These are phyloP conservation scores for Neotropicomus parvogracilis DNA, from an alignment of 1,284 basidiomycete genomes.

Conservation along the genomic window DNA sequence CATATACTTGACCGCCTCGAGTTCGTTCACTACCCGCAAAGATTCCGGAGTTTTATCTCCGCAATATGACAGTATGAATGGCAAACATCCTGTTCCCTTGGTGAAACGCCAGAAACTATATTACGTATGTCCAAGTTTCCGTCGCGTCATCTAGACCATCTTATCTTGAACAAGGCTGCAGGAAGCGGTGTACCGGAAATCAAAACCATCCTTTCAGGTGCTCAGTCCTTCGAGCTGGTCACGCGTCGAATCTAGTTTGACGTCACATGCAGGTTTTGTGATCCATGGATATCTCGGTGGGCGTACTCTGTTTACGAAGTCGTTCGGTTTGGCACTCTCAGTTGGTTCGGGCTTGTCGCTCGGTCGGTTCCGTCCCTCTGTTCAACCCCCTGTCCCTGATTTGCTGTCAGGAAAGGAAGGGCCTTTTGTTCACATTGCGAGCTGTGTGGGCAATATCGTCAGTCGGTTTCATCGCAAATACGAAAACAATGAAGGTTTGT, in stretches of 20 bases:
- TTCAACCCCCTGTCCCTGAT: constrained; percentile 7
- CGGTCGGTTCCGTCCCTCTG: constrained; percentile 41
- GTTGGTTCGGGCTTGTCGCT: constrained; percentile 89
- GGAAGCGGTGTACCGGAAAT: constrained; percentile 97
- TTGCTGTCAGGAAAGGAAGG: constrained; percentile 74
- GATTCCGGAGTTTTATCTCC: constrained; percentile 73
- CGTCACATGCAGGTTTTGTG: constrained; percentile 69
- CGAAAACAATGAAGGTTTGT: constrained; percentile 85
- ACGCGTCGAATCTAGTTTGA: constrained; percentile 2
- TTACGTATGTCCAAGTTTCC: constrained; percentile 54
- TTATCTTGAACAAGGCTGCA: constrained; percentile 59
- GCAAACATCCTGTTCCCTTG: constrained; percentile 25
- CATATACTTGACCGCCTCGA: constrained; percentile 83
- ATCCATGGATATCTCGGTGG: constrained; percentile 96
- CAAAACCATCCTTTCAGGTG: constrained; percentile 92
- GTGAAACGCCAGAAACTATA: constrained; percentile 72
- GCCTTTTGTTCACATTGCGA: constrained; percentile 94
- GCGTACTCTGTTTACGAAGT: constrained; percentile 88
- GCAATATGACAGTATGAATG: constrained; percentile 37
- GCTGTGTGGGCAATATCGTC: constrained; percentile 92
- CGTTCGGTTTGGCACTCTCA: constrained; percentile 83
- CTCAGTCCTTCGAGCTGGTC: constrained; percentile 9
- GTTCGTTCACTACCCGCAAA: constrained; percentile 82
- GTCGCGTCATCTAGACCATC: constrained; percentile 15
- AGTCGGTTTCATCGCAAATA: constrained; percentile 86